phyloP scores from a whole-genome alignment of 2,329 filamentous ascomycete genomes.

The Cercospora zeina region DNA sequence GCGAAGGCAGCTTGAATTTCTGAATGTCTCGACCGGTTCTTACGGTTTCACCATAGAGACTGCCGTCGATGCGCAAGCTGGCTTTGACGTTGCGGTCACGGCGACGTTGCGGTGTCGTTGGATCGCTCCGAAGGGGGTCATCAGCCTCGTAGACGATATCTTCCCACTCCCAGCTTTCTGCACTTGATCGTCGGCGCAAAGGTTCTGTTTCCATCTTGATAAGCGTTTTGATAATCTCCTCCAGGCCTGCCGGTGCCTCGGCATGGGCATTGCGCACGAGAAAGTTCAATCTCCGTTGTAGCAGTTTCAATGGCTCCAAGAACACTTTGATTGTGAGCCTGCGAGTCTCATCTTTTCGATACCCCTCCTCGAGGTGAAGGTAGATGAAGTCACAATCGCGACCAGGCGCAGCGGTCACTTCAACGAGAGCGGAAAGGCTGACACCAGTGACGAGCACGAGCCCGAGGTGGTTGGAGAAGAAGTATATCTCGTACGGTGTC shows the following conservation, averaged over 20 bases:
- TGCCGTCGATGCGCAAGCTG: slow-evolving; percentile 63
- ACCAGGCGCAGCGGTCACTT: slow-evolving; percentile 86
- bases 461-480: slow-evolving; percentile 93
- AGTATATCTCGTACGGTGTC: slow-evolving; percentile 84
- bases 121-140: slow-evolving; percentile 49
- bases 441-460: slow-evolving; percentile 81
- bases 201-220: slow-evolving; percentile 69
- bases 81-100: slow-evolving; percentile 55
- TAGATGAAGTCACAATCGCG: slow-evolving; percentile 92
- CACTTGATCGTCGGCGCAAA: slow-evolving; percentile 65
- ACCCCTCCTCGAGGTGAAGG: slow-evolving; percentile 67
- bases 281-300: slow-evolving; percentile 82
- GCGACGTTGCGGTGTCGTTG: slow-evolving; percentile 42
- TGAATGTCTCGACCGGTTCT: slow-evolving; percentile 53
- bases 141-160: slow-evolving; percentile 60
- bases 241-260: slow-evolving; percentile 66
- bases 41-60: slow-evolving; percentile 53
- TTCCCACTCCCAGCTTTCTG: slow-evolving; percentile 77
- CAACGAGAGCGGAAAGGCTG: slow-evolving; percentile 72
- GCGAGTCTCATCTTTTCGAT: slow-evolving; percentile 63
- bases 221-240: slow-evolving; percentile 70
- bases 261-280: slow-evolving; percentile 77
- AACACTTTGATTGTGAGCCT: slow-evolving; percentile 90
- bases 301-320: slow-evolving; percentile 77
- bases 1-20: slow-evolving; percentile 78